phyloP scores from a whole-genome alignment of 2,329 filamentous ascomycete genomes.

The Alternaria viburni region DNA sequence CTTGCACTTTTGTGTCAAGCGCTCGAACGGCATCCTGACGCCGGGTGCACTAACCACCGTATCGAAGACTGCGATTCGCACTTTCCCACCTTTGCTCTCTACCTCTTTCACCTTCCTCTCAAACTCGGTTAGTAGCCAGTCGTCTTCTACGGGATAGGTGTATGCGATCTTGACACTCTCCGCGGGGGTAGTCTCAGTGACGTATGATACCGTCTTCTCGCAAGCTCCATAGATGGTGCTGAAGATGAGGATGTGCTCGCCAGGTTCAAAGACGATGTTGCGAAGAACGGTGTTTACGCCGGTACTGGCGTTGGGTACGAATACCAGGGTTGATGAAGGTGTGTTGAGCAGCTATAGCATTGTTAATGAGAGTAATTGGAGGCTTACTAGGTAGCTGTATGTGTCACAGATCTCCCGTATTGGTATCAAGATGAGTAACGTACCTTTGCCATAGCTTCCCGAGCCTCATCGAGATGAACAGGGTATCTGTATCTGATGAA shows the following conservation, averaged over 20 bases:
- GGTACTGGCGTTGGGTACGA: conserved; percentile 81
- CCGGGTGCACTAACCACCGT: conserved; percentile 80
- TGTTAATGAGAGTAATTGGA: neutral
- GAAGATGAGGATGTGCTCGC: conserved; percentile 82
- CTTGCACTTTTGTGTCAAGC: conserved; percentile 67
- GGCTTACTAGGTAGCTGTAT: neutral
- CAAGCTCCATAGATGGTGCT: conserved; percentile 79
- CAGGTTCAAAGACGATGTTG: conserved; percentile 70
- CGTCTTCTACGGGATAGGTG: conserved; percentile 73
- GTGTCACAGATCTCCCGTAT: neutral
- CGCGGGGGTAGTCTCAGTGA: conserved; percentile 70
- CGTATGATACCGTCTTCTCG: conserved; percentile 73
- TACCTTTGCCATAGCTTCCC: conserved; percentile 61
- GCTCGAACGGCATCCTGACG: conserved; percentile 78
- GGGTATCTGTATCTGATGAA: conserved; percentile 77
- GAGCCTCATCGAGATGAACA: conserved; percentile 66
- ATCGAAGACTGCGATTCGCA: conserved; percentile 77
- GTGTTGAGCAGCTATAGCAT: conserved; percentile 65
- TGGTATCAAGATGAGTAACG: neutral
- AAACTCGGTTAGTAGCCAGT: conserved; percentile 68
- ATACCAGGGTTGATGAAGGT: conserved; percentile 70
- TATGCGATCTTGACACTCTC: conserved; percentile 63
- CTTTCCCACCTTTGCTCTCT: conserved; percentile 63
- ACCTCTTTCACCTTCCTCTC: conserved; percentile 62
- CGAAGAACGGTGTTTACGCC: conserved; percentile 81